Evolutionary conservation across 2,329 filamentous ascomycete species (phyloP).

Genomic region (Aspergillus pseudoterreus): DNA sequence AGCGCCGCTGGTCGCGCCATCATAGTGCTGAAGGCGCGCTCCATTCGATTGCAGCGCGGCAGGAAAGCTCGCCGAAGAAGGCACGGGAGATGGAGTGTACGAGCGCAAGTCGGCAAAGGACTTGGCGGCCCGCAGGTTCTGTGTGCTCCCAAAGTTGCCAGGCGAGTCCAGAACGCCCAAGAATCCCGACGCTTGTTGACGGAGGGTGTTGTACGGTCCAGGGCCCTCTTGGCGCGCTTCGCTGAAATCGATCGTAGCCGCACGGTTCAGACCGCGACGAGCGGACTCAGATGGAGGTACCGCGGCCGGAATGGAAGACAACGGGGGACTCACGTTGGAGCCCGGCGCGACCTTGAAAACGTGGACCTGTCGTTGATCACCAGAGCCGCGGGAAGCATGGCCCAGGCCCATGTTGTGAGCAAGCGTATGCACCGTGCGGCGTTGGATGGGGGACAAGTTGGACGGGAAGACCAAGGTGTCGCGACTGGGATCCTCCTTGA

Average conservation of each 20-base stretch:
- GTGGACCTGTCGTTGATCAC: slow-evolving; percentile 84
- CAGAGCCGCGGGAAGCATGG: slow-evolving; percentile 84
- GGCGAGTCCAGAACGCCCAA: slow-evolving; percentile 80
- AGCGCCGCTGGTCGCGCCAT: slow-evolving; percentile 53
- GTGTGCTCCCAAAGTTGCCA: slow-evolving; percentile 62
- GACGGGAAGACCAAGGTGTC: slow-evolving; percentile 83
- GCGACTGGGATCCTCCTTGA: slow-evolving; percentile 73
- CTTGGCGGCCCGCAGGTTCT: slow-evolving; percentile 87
- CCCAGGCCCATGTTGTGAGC: slow-evolving; percentile 92
- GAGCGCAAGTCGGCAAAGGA: slow-evolving; percentile 94
- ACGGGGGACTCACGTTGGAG: slow-evolving; percentile 57
- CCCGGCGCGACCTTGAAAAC: slow-evolving; percentile 63
- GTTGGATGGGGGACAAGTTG: slow-evolving; percentile 74
- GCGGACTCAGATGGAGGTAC: slow-evolving; percentile 71
- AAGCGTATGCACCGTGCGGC: slow-evolving; percentile 86
- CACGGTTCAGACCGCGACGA: slow-evolving; percentile 81
- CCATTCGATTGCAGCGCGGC: slow-evolving; percentile 62
- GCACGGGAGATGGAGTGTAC: slow-evolving; percentile 89
- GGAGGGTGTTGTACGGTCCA: slow-evolving; percentile 69
- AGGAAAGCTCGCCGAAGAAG: slow-evolving; percentile 84
- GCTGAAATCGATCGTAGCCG: slow-evolving; percentile 96
- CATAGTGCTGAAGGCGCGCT: slow-evolving; percentile 56
- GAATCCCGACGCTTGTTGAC: slow-evolving; percentile 73
- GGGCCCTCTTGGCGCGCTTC: slow-evolving; percentile 70
- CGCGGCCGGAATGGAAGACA: slow-evolving; percentile 58